Evolutionary conservation across 352 stramenopile genomes (phyloP), one percentile per base, ranked within the genome.

Genomic region (Globisporangium cederbergense): DNA sequence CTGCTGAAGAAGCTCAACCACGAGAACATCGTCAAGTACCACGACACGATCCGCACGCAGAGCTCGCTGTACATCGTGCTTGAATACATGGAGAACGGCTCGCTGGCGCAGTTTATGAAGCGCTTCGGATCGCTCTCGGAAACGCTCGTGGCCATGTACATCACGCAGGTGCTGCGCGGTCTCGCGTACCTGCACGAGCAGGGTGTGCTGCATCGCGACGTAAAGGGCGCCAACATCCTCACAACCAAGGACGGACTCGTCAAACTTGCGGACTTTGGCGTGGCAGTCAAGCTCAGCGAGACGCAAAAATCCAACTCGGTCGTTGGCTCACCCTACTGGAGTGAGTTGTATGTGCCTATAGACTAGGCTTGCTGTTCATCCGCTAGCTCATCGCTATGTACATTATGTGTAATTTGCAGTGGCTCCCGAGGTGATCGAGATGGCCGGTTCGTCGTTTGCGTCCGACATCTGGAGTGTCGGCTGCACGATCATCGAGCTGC

Each of bases 371-470:
- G 38, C 34, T 45, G 8, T 68, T 20, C 2, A n/a, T n/a, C 3
- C 14, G 16, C 13, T 28, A 28, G 25, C 25, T 28, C 25, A 28
- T 58, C 13, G 38, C 38, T 36, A 11, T 7, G 30, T 55, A 4
- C 18, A 4, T 50, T 4, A 65, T 36, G 22, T n/a, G n/a, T 53
- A n/a, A 5, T 25, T 62, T 68, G 38, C 51, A 95, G 87, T 98
- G 93, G 95, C 95, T 6, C 95, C 95, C 0, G 95, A 98, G 73
- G 93, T 98, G 43, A 98, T 98, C 58, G 91, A 98, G 65, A 98
- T 98, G 91, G 81, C 88, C 18, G 89, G 89, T 8, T 91, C 88
- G 66, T 97, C 92, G 0, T 91, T 95, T 28, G 87, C 90, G 13
- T 97, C 93, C 20, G 95, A 98, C 72, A 97, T 98, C 50, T 98